These are phyloP conservation scores for Poa annua DNA, from an alignment of 176 grass and related monocot genomes.

Conservation along the genomic window DNA sequence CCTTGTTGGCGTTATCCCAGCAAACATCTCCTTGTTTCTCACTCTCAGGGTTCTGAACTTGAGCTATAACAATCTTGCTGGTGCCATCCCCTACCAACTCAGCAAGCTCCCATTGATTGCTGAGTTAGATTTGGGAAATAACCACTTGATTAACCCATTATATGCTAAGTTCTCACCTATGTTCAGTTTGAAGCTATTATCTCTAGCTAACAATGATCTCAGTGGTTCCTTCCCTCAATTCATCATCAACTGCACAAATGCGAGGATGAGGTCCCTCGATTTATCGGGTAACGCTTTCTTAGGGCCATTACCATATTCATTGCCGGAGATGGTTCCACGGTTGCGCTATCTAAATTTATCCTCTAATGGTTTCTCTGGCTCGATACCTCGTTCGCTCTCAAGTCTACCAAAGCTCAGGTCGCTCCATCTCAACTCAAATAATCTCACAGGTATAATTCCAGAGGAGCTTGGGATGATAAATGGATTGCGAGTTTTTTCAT, in stretches of 20 bases:
- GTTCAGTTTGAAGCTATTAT: not conserved
- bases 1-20: constrained; percentile 42
- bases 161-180: not conserved
- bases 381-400: constrained; percentile 32
- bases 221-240: not conserved
- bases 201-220: not conserved
- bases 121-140: not conserved
- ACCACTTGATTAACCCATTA: not conserved
- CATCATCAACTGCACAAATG: not conserved
- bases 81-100: constrained; percentile 30
- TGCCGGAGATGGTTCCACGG: constrained; percentile 25
- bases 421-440: not conserved
- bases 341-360: constrained; percentile 43
- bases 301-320: constrained; percentile 37
- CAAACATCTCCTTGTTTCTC: constrained; percentile 27
- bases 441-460: not conserved
- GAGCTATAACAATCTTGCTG: not conserved
- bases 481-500: not conserved
- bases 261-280: constrained; percentile 40
- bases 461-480: not conserved
- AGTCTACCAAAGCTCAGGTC: not conserved
- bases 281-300: constrained; percentile 42
- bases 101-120: not conserved
- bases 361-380: constrained; percentile 29
- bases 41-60: not conserved